phyloP scores from a whole-genome alignment of 768 basidiomycete genomes.

The Collybia sp. region DNA sequence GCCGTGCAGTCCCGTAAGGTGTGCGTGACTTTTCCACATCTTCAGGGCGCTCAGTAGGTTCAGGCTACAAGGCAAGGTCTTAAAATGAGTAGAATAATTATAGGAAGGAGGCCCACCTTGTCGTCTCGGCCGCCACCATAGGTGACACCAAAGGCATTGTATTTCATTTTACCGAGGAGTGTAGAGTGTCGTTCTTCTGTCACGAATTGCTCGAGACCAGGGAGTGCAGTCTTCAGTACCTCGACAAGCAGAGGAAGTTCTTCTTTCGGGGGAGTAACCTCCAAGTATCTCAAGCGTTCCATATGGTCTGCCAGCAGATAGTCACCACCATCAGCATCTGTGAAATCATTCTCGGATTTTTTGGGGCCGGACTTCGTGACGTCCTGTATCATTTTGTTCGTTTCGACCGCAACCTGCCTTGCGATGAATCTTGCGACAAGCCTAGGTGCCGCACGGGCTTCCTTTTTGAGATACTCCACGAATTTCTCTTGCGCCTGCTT shows the following conservation, averaged over 20 bases:
- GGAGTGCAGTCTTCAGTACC: constrained; percentile 57
- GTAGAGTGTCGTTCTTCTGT: constrained; percentile 57
- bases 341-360: constrained; percentile 31
- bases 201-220: constrained; percentile 69
- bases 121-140: constrained; percentile 63
- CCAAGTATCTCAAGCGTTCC: constrained; percentile 68
- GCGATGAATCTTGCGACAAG: constrained; percentile 72
- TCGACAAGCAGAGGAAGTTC: constrained; percentile 46
- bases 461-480: constrained; percentile 47
- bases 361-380: constrained; percentile 14
- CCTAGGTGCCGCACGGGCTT: constrained; percentile 38
- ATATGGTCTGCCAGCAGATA: constrained; percentile 74
- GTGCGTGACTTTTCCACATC: constrained; percentile 73
- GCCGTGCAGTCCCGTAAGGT: constrained; percentile 67
- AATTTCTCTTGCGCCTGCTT: constrained; percentile 57
- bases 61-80: constrained; percentile 36
- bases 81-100: constrained; percentile 1
- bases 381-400: constrained; percentile 42
- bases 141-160: constrained; percentile 75
- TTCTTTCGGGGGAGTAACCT: constrained; percentile 41
- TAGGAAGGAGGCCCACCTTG: constrained; percentile 41
- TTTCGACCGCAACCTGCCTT: constrained; percentile 64
- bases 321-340: constrained; percentile 41
- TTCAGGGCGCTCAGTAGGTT: constrained; percentile 52
- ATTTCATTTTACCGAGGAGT: constrained; percentile 66